phyloP scores from a whole-genome alignment of 2,329 filamentous ascomycete species.

The Botrytis porri region DNA sequence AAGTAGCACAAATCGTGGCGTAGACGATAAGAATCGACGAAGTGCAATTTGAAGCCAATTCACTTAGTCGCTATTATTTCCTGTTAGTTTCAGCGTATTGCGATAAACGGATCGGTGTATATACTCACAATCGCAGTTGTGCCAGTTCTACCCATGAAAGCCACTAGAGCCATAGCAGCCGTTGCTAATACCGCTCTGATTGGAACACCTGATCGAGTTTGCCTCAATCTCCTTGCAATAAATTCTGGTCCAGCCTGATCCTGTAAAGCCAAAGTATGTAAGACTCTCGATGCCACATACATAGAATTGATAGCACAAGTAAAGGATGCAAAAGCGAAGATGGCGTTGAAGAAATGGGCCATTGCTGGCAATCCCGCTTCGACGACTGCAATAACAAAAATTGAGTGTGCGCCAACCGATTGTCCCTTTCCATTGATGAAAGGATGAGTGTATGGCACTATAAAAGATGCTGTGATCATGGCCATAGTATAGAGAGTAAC shows the following conservation, averaged over 20 bases:
- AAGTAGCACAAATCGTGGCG: conserved; percentile 42
- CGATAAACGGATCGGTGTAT: not conserved
- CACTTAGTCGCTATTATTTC: conserved; percentile 38
- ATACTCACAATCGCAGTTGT: conserved; percentile 39
- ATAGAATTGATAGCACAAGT: conserved; percentile 41
- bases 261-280: conserved; percentile 41
- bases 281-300: conserved; percentile 41
- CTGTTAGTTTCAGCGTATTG: conserved; percentile 10
- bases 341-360: conserved; percentile 37
- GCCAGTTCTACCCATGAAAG: conserved; percentile 42
- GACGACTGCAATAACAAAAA: conserved; percentile 42
- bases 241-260: conserved; percentile 43
- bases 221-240: conserved; percentile 41
- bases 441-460: conserved; percentile 41
- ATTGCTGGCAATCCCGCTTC: conserved; percentile 40
- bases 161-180: conserved; percentile 41
- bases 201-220: conserved; percentile 42
- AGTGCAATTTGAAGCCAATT: conserved; percentile 41
- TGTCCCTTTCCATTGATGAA: conserved; percentile 43
- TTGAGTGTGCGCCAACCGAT: conserved; percentile 39
- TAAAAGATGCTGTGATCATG: conserved; percentile 36
- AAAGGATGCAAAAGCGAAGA: conserved; percentile 42
- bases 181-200: conserved; percentile 43
- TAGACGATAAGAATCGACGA: conserved; percentile 44
- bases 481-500: conserved; percentile 35